Evolutionary conservation across 257 asterid species (phyloP), one percentile per base, ranked within the genome.

Genomic region (Prunella vulgaris): DNA sequence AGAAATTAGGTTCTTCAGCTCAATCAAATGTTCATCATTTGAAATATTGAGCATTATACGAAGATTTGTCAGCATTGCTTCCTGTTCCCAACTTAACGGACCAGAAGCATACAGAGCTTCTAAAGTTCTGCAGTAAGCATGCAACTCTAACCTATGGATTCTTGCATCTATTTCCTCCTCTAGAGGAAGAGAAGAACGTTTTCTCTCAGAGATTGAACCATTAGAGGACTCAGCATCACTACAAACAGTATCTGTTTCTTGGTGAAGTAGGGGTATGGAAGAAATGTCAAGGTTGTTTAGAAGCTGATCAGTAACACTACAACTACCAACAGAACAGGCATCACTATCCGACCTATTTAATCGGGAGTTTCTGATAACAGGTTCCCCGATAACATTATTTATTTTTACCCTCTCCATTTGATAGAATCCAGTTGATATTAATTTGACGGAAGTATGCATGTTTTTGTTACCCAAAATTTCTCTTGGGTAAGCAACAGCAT

Each of bases 61-160:
- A 69, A 92, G 96, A 82, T 92, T 80, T 72, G 98, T 92, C 84
- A 89, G 72, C 78, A 92, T 61, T 58, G 86, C 77, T 83, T 92
- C 96, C 73, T 87, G 90, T 37, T 92, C 98, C 98, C 98, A 92
- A 78, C 89, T 92, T 80, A 92, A 89, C 78, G 93, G 93, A 70
- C 98, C 98, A 74, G 88, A 87, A 72, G 86, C 93, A 71, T 84
- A 80, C 73, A 92, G 73, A 62, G 93, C 96, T 80, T 80, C 82
- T 69, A 92, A 80, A 28, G 96, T 92, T 72, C 94, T 74, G 59
- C 85, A 84, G 77, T 92, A 92, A 74, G 98, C 96, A 66, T 78
- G 85, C 82, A 92, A 77, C 88, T 92, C 98, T 75, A 89, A 80
- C 81, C 78, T 79, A 84, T 81, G 96, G 59, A 86, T 80, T 74